Percentiles rank a stretch among this genome's conserved stretches.
Conservation (phyloP, 805 yeast genomes). For the Ogataea saltuana region DNA sequence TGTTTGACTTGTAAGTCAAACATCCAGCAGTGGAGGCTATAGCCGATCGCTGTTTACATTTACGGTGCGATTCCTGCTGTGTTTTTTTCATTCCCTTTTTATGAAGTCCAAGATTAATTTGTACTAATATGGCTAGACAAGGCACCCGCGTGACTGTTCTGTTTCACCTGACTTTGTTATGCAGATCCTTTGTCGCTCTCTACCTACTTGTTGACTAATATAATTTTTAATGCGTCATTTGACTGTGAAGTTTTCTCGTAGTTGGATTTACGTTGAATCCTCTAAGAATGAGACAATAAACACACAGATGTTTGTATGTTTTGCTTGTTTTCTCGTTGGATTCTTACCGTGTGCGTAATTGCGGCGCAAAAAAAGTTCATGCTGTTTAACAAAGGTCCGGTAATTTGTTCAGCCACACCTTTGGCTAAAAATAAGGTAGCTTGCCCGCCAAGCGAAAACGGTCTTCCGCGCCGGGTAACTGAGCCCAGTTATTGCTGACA, state of each 20-base stretch:
- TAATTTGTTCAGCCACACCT: constrained; percentile 8
- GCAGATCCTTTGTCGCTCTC: constrained; percentile 3
- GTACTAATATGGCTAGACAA: constrained; percentile 4
- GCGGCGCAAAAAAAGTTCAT: constrained; percentile 9
- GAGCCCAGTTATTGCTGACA: constrained; percentile 3
- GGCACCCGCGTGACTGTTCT: neutral
- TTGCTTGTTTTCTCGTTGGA: no score
- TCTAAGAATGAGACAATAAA: constrained; percentile 1
- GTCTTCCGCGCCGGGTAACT: neutral
- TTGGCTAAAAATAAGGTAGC: constrained; percentile 1
- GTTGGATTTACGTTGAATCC: no score
- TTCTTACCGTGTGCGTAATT: constrained; percentile 1
- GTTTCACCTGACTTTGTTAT: neutral
- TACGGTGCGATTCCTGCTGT: constrained; percentile 2
- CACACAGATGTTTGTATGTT: no score
- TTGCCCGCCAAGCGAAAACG: neutral
- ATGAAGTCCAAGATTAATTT: constrained; percentile 5
- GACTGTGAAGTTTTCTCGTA: no score
- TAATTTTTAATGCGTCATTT: constrained; percentile 3
- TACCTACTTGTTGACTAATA: constrained; percentile 2
- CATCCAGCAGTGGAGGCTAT: neutral
- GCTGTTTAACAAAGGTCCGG: no score
- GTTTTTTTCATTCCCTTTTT: neutral
- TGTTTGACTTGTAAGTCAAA: constrained; percentile 16
- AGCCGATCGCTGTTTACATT: neutral